Evolutionary conservation across 176 grass and related monocot species (phyloP).

Genomic region (Musa beccarii): DNA sequence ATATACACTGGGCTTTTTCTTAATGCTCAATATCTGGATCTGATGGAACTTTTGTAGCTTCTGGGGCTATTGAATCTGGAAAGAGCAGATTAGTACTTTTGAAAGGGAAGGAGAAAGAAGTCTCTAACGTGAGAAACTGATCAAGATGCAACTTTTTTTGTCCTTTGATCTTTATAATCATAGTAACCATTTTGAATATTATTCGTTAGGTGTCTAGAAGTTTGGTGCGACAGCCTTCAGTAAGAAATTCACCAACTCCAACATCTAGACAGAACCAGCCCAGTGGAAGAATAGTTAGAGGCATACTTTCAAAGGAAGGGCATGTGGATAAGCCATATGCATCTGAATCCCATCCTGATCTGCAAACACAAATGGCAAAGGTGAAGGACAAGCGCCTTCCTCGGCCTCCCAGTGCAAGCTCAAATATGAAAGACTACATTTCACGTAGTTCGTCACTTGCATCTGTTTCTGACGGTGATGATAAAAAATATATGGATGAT

Average conservation of each 20-base stretch:
- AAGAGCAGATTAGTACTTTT: constrained; percentile 20
- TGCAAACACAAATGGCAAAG: background rate
- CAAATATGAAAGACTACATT: constrained; percentile 9
- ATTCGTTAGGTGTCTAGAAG: constrained; percentile 10
- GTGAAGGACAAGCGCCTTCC: constrained; percentile 17
- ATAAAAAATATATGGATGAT: constrained; percentile 18
- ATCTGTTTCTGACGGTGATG: constrained; percentile 17
- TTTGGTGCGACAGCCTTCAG: constrained; percentile 13
- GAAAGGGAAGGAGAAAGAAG: constrained; percentile 25
- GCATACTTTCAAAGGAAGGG: constrained; percentile 20
- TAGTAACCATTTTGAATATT: background rate
- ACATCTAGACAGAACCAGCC: constrained; percentile 11
- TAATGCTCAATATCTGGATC: background rate
- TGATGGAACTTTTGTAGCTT: background rate
- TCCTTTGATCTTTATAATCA: background rate
- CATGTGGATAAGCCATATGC: background rate
- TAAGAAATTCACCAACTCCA: background rate
- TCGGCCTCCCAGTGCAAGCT: background rate
- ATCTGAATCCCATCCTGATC: background rate
- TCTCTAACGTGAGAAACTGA: constrained; percentile 5
- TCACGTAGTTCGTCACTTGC: constrained; percentile 2
- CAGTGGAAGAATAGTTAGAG: constrained; percentile 14
- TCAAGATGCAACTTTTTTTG: background rate
- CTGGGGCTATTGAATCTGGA: constrained; percentile 18
- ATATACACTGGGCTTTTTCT: background rate